Percentiles rank a stretch among this genome's conserved stretches.
These are phyloP conservation scores for Davidsoniella eucalypti DNA, from an alignment of 2,329 filamentous ascomycete genomes.

Conservation along the genomic window DNA sequence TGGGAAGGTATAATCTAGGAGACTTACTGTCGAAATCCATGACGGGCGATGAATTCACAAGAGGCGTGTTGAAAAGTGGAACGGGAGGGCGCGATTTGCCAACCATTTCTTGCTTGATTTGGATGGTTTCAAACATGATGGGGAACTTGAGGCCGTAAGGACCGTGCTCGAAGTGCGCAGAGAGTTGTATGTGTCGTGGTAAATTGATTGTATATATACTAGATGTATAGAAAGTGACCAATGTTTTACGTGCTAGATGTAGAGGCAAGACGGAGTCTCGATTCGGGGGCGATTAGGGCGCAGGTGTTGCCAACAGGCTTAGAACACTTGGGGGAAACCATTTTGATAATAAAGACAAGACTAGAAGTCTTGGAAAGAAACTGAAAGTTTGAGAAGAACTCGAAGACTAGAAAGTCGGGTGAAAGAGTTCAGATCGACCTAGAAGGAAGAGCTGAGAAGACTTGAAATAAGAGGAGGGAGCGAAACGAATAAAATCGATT, in stretches of 20 bases:
- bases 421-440: slow-evolving; percentile 53
- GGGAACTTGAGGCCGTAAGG: no score
- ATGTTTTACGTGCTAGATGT: slow-evolving; percentile 23
- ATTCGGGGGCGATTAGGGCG: slow-evolving; percentile 38
- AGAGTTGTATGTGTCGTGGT: no score
- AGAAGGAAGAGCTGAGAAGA: slow-evolving; percentile 29
- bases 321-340: slow-evolving; percentile 58
- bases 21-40: slow-evolving; percentile 10
- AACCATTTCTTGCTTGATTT: no score
- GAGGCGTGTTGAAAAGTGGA: no score
- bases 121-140: no score
- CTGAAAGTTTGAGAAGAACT: slow-evolving; percentile 44
- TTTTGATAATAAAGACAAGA: slow-evolving; percentile 62
- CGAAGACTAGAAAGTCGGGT: slow-evolving; percentile 27
- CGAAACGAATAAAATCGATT: slow-evolving; percentile 24
- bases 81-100: no score
- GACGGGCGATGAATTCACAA: neutral
- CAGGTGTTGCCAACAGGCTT: slow-evolving; percentile 47
- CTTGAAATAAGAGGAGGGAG: slow-evolving; percentile 7
- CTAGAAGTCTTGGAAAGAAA: slow-evolving; percentile 48
- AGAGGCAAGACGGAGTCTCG: slow-evolving; percentile 68
- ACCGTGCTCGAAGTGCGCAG: no score
- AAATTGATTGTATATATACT: no score
- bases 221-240: neutral
- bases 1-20: slow-evolving; percentile 18